Evolutionary conservation across 2,329 filamentous ascomycete species (phyloP), one percentile per base, ranked within the genome.

Genomic region (Alternaria triticimaculans): DNA sequence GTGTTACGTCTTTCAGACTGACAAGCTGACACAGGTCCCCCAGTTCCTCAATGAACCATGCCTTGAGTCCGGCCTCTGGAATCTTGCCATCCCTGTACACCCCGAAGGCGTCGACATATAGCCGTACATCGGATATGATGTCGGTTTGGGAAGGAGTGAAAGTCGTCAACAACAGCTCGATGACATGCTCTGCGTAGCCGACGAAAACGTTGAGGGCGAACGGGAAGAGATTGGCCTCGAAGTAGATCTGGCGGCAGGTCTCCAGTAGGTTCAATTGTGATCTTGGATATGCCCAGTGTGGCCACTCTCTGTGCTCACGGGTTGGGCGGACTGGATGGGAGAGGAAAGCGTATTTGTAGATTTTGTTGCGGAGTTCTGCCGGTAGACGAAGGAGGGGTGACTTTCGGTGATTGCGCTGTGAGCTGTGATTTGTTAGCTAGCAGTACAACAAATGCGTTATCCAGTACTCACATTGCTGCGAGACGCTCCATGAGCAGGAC

Each of bases 321-420:
- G 26, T 48, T n/a, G 55, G 49, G 7, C 55, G 20, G 9, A 62
- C 30, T 18, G 41, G 23, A 5, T 20, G 28, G 2, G 26, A 53
- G 11, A 28, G 37, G 15, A 62, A 58, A 23, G 51, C 63, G 37
- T 60, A 49, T 41, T 25, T 23, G 48, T 62, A 68, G 15, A 68
- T 62, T 18, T 53, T 60, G 26, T 55, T 43, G 7, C 65, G 63
- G 25, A 66, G 43, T 18, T 66, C 63, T 2, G 60, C 55, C 3
- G 65, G 65, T 0, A 68, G 60, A 20, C 45, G 60, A 12, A 68
- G 58, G 14, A 68, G 55, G 4, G 41, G 63, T 3, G 58, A 66
- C 6, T 46, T 26, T 28, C 54, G 49, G 23, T 55, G 57, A 20
- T 68, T 66, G 18, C 45, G 49, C 26, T 55, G 26, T 6, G 18